phyloP scores from a whole-genome alignment of 441 rosid genomes.

The Adansonia grandidieri region DNA sequence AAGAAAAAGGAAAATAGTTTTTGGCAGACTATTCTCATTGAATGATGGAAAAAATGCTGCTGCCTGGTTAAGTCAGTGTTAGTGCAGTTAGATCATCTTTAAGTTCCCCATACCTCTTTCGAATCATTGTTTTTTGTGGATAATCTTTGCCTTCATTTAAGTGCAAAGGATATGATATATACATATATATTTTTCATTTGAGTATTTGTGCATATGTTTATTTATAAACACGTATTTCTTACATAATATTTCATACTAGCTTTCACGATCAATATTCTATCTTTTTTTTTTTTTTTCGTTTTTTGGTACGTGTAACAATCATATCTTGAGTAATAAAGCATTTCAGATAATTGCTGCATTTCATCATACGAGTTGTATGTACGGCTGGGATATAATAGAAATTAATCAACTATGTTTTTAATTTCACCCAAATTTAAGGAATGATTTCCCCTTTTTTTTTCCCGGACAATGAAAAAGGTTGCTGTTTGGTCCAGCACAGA shows the following conservation, averaged over 20 bases:
- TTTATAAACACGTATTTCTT: not conserved
- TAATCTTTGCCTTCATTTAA: not conserved
- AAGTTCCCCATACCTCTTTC: not conserved
- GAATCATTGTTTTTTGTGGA: not conserved
- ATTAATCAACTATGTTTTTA: not conserved
- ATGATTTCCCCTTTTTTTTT: not conserved
- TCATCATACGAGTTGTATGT: not conserved
- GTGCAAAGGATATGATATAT: not conserved
- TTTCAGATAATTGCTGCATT: not conserved
- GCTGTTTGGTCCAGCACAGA: not conserved
- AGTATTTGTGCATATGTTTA: not conserved
- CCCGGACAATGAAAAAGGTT: not conserved
- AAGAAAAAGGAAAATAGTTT: not conserved
- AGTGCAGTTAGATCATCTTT: not conserved
- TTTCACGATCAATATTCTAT: not conserved
- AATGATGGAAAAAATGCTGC: not conserved
- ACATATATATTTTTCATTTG: too few relatives aligned
- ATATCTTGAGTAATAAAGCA: not conserved
- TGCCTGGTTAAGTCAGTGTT: conserved; percentile 9
- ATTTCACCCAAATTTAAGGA: not conserved
- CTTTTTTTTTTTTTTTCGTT: not conserved
- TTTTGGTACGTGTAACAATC: not conserved
- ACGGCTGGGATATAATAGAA: not conserved
- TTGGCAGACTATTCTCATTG: not conserved
- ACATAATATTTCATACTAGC: not conserved